Base-by-base conservation (phyloP, 345 rosid species). In the Salix suchowensis region DNA sequence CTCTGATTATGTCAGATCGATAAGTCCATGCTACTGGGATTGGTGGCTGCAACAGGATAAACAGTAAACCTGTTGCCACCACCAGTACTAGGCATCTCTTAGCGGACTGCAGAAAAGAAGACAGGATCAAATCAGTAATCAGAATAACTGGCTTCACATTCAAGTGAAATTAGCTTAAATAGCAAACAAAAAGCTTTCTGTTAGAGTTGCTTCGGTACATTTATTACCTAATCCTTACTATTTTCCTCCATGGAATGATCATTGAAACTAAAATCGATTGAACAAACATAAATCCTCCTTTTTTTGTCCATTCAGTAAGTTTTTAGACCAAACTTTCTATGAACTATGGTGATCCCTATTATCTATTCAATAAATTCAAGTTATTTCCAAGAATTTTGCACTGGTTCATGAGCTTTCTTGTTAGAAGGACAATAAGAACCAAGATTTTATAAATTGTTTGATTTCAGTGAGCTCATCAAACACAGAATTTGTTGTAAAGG, bases 41-140 rank as follows among this genome's bases (percentile, higher is more conserved):
- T 12, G 99, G 98, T 65, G 99, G 98, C 84, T 96, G 97, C 97
- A 96, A 88, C 75, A 96, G 73, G 80, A 96, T 92, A 81, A 96
- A 89, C 77, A 96, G 85, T 75, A 91, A 82, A 73, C 99, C 98
- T 30, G 95, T 87, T 39, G 99, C 97, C 87, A 92, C 92, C 74
- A 94, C 89, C 77, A 96, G 85, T 78, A 92, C 93, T 44, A 96
- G 83, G 82, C 92, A 86, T 88, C 99, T 89, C 88, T 96, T 96
- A 68, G 99, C 97, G 80, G 93, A 75, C 99, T 93, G 89, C 92
- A 83, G 42, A 80, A 70, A 40, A 61, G 67, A 65, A 67, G 54
- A 62, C 16, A 73, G 62, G 24, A 58, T 30, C 19, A 1, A 6
- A 15, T 67, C 66, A 78, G 71, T 23, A 23, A 23, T 58, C 64